Conservation (phyloP, 352 stramenopile genomes). For the Phytophthora colocasiae region DNA sequence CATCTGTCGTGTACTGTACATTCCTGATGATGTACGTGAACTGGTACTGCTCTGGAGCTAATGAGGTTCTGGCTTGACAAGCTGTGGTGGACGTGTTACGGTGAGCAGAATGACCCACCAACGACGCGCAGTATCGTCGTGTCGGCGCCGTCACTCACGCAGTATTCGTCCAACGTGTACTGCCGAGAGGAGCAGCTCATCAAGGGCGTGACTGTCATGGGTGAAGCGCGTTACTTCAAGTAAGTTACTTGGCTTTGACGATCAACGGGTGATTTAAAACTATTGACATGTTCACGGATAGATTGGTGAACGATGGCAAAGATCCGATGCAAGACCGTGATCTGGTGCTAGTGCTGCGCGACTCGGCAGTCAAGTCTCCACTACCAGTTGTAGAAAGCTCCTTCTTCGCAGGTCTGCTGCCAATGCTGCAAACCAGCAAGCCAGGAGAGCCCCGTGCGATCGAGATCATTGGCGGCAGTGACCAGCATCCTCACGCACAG, state of each 20-base stretch:
- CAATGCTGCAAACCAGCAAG: slow-evolving; percentile 42
- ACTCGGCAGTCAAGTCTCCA: slow-evolving; percentile 47
- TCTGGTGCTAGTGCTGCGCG: slow-evolving; percentile 71
- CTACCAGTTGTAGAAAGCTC: slow-evolving; percentile 51
- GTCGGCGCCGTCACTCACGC: slow-evolving; percentile 69
- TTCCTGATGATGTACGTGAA: slow-evolving; percentile 61
- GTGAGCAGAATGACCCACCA: slow-evolving; percentile 72
- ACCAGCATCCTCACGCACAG: slow-evolving; percentile 50
- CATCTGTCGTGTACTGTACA: slow-evolving; percentile 86
- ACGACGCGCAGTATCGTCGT: slow-evolving; percentile 67
- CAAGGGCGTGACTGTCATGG: slow-evolving; percentile 52
- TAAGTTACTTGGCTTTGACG: slow-evolving; percentile 18
- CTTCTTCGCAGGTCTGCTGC: slow-evolving; percentile 43
- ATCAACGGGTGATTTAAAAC: not conserved
- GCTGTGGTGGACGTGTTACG: slow-evolving; percentile 2
- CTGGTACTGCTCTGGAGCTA: not conserved
- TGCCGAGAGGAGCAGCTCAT: slow-evolving; percentile 49
- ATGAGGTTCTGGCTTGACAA: too few species aligned
- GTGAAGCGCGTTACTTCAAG: slow-evolving; percentile 69
- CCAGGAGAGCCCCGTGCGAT: slow-evolving; percentile 36
- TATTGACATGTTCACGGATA: slow-evolving; percentile 19
- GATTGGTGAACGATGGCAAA: slow-evolving; percentile 61
- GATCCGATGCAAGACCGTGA: slow-evolving; percentile 59
- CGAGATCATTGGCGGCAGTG: slow-evolving; percentile 67
- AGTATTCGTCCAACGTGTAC: slow-evolving; percentile 86